Base-by-base conservation (phyloP, 1,284 basidiomycete species). In the Marasmius sp. region DNA sequence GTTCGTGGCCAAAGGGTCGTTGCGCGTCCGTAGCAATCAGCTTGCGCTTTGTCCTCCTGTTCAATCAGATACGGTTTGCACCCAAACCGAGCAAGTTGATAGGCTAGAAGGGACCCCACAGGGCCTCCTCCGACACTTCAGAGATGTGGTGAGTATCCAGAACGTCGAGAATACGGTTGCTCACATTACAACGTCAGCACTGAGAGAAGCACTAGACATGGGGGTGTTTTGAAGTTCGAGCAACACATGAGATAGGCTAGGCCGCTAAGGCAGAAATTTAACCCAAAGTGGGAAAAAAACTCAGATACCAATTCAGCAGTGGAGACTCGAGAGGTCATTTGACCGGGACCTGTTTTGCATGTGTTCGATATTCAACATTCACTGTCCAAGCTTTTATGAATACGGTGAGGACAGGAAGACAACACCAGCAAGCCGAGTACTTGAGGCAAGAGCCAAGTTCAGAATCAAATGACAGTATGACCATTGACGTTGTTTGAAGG, bases 1-100 rank as follows among this genome's bases (percentile, higher is more conserved):
- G 67, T 69, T 12, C 69, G 66, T 5, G 69, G 69, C 69, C 69
- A 71, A 48, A 70, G 39, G 10, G 69, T 70, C 16, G 64, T 61
- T 0, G 67, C 69, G 8, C 69, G 66, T 39, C 69, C 69, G 58
- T 70, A 70, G 22, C 60, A 66, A n/a, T 65, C 55, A 62, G 66
- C 62, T 11, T 20, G 47, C 20, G 39, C 61, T 60, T 71, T 71
- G 41, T 71, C 67, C 12, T 69, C 66, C 50, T 70, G 65, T 60
- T 71, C 69, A 38, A 71, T 65, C 2, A 71, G 55, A 63, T 65
- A 69, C 27, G 66, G 66, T 9, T 50, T 58, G 45, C 68, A 69
- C 59, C 68, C 68, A 54, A 69, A 71, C 2, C 68, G 65, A n/a
- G 69, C 66, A 2, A 71, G 60, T 53, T 71, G 68, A 58, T 68